phyloP scores from a whole-genome alignment of 2,329 filamentous ascomycete species.

The Ceratocystis cubensis region DNA sequence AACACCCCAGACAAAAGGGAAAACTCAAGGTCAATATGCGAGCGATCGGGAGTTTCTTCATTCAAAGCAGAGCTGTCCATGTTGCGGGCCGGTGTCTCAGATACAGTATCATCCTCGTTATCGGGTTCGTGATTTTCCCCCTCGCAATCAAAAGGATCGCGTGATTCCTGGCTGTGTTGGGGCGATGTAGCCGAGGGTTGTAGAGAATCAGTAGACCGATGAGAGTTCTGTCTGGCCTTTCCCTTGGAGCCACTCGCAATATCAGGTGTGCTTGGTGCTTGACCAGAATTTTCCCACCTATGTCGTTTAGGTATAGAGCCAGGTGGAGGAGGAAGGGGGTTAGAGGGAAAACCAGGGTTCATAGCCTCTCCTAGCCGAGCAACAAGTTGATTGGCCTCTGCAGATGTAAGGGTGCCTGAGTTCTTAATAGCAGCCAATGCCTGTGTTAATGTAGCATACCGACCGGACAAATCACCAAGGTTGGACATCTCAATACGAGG shows the following conservation, averaged over 20 bases:
- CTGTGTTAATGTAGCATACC: conserved; percentile 53
- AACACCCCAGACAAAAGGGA: not conserved
- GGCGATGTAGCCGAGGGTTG: not conserved
- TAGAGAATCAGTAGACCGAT: conserved; percentile 32
- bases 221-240: conserved; percentile 44
- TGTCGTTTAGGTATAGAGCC: not conserved
- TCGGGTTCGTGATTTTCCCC: conserved; percentile 76
- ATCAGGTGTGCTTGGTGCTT: conserved; percentile 10
- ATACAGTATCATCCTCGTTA: conserved; percentile 41
- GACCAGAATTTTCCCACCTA: not conserved
- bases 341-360: not conserved
- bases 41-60: not conserved
- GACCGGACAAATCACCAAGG: conserved; percentile 36
- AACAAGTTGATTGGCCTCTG: conserved; percentile 29
- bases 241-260: not conserved
- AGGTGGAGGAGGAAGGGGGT: conserved; percentile 1
- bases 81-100: not conserved
- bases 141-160: conserved; percentile 75
- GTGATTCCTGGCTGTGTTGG: conserved; percentile 46
- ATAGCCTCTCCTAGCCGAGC: conserved; percentile 10
- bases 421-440: conserved; percentile 67
- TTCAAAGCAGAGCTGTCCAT: not conserved
- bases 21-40: not conserved
- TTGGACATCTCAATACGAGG: conserved; percentile 51
- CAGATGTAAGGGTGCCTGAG: conserved; percentile 35